Evolutionary conservation across 2,329 filamentous ascomycete genomes (phyloP).

Genomic region (Zymoseptoria passerinii): DNA sequence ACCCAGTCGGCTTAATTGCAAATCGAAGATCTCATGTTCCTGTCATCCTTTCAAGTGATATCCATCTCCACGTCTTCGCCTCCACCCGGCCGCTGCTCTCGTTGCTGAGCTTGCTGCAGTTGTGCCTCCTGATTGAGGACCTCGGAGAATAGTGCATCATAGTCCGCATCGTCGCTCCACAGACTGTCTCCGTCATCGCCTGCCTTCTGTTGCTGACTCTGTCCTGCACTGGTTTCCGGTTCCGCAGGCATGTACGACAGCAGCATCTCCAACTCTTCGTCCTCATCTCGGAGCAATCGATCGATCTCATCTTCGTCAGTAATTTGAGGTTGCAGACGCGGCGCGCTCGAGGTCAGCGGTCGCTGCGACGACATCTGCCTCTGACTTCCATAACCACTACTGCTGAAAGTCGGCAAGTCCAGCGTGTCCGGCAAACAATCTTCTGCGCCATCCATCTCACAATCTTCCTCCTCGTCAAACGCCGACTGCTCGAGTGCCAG

Average conservation of each 20-base stretch:
- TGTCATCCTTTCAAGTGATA: slow-evolving; percentile 13
- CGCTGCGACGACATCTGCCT: slow-evolving; percentile 1
- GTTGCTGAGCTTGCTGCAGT: background rate
- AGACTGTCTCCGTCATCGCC: slow-evolving; percentile 26
- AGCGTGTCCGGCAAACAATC: slow-evolving; percentile 6
- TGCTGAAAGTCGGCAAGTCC: slow-evolving; percentile 6
- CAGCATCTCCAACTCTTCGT: slow-evolving; percentile 39
- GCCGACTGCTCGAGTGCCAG: slow-evolving; percentile 18
- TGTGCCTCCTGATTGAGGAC: slow-evolving; percentile 44
- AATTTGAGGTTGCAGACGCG: background rate
- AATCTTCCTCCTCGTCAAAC: slow-evolving; percentile 16
- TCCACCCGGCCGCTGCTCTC: slow-evolving; percentile 13
- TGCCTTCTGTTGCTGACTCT: background rate
- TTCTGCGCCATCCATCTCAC: slow-evolving; percentile 10
- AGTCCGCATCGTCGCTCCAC: slow-evolving; percentile 53
- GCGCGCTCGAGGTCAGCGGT: background rate
- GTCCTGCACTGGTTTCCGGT: slow-evolving; percentile 6
- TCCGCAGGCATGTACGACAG: slow-evolving; percentile 35
- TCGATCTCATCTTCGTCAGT: slow-evolving; percentile 29
- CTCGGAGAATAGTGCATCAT: slow-evolving; percentile 58
- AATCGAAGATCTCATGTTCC: background rate
- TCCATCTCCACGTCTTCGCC: slow-evolving; percentile 30
- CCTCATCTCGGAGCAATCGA: slow-evolving; percentile 35
- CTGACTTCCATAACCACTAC: background rate
- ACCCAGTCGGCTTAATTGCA: too few species aligned